These are phyloP conservation scores for Dryadomyces sulphureus DNA, from an alignment of 2,329 filamentous ascomycete species.

Conservation along the genomic window DNA sequence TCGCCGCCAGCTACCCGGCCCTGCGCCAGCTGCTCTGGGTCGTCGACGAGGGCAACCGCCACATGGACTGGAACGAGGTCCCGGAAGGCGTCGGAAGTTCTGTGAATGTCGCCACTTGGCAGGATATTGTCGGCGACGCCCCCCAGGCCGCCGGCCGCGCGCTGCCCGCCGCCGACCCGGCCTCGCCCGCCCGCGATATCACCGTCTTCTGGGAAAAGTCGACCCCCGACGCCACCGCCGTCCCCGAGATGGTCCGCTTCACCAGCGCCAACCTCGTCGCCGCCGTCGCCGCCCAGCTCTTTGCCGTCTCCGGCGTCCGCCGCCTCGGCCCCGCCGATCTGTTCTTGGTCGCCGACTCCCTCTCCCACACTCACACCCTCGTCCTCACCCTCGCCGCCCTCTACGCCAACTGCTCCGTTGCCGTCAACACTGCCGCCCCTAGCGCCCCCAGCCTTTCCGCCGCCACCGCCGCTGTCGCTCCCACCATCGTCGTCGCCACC, in stretches of 20 bases:
- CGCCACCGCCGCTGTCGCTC: conserved; percentile 59
- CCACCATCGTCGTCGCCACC: conserved; percentile 69
- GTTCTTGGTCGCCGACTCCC: conserved; percentile 70
- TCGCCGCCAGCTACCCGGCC: conserved; percentile 49
- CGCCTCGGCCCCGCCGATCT: conserved; percentile 62
- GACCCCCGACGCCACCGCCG: conserved; percentile 16
- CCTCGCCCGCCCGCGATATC: conserved; percentile 37
- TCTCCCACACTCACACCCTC: conserved; percentile 67
- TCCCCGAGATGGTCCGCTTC: conserved; percentile 62
- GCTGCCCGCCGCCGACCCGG: conserved; percentile 47
- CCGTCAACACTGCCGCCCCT: conserved; percentile 77
- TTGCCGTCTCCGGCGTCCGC: conserved; percentile 60
- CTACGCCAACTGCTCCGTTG: conserved; percentile 70
- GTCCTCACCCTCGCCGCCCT: conserved; percentile 69
- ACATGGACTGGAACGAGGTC: conserved; percentile 91
- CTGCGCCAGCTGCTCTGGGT: conserved; percentile 82
- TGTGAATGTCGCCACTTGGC: conserved; percentile 81
- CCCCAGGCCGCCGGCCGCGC: conserved; percentile 42
- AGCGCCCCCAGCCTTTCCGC: conserved; percentile 54
- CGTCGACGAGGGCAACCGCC: conserved; percentile 74
- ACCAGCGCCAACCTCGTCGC: conserved; percentile 74
- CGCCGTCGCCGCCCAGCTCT: conserved; percentile 65
- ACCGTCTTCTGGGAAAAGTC: conserved; percentile 53
- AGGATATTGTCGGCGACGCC: conserved; percentile 66
- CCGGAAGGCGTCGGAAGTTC: conserved; percentile 61